Evolutionary conservation across 257 asterid genomes (phyloP).

Genomic region (Apocynum venetum): DNA sequence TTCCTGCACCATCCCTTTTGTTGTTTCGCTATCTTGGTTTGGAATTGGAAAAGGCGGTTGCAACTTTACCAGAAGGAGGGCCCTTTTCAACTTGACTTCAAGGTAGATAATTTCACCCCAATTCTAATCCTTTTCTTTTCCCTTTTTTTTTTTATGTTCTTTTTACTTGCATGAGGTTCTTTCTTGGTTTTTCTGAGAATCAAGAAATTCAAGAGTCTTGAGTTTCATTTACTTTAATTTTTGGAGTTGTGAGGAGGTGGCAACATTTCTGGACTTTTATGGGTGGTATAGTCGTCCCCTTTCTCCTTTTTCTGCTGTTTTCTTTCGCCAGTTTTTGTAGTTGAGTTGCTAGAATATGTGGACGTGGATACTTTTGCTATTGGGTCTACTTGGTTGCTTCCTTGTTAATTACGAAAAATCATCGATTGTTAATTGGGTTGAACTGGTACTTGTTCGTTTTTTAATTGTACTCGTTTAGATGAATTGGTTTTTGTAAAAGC

Average conservation of each 20-base stretch:
- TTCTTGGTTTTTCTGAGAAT: background rate
- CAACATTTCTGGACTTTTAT: background rate
- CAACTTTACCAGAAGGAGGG: background rate
- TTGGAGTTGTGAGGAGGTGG: background rate
- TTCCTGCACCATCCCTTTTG: background rate
- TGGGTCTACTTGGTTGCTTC: background rate
- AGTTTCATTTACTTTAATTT: background rate
- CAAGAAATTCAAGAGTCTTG: background rate
- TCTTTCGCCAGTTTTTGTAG: background rate
- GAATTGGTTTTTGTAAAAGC: background rate
- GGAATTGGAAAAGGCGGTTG: background rate
- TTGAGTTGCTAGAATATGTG: background rate
- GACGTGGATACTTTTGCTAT: background rate
- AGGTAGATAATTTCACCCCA: constrained; percentile 7
- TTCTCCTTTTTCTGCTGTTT: background rate
- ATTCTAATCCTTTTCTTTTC: background rate
- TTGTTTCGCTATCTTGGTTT: background rate
- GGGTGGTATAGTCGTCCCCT: background rate
- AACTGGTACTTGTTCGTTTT: background rate
- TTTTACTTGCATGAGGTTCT: background rate
- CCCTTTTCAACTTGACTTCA: background rate
- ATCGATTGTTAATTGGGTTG: background rate
- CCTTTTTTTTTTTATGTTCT: background rate
- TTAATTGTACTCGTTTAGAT: background rate
- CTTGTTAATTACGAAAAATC: background rate